These are phyloP conservation scores for Phialemonium atrogriseum DNA, from an alignment of 2,329 filamentous ascomycete species.

Conservation along the genomic window DNA sequence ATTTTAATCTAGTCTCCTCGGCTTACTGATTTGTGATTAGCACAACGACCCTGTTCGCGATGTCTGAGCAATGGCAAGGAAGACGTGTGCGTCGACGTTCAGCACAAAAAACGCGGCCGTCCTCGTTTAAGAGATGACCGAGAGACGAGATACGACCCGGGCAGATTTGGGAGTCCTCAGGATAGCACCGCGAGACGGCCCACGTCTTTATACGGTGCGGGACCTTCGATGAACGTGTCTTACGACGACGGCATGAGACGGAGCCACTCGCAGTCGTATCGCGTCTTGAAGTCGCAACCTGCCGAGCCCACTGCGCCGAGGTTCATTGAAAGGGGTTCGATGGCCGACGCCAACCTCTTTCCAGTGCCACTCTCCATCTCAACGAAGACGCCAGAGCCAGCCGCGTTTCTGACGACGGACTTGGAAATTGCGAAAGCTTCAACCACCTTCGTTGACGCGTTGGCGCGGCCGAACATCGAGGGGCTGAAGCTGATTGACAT, in stretches of 20 bases:
- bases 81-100: slow-evolving; percentile 73
- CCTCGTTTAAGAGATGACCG: slow-evolving; percentile 68
- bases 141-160: slow-evolving; percentile 48
- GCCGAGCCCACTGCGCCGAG: slow-evolving; percentile 38
- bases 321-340: slow-evolving; percentile 42
- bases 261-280: slow-evolving; percentile 38
- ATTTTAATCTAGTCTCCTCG: too few relatives aligned
- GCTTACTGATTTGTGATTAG: too few relatives aligned
- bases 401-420: slow-evolving; percentile 50
- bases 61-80: slow-evolving; percentile 73
- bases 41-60: slow-evolving; percentile 69
- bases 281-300: slow-evolving; percentile 46
- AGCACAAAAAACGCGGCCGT: slow-evolving; percentile 77
- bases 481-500: slow-evolving; percentile 46
- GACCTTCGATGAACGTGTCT: slow-evolving; percentile 30
- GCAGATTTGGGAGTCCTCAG: slow-evolving; percentile 35
- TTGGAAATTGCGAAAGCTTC: slow-evolving; percentile 51
- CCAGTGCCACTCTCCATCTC: slow-evolving; percentile 33
- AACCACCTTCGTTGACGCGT: slow-evolving; percentile 43
- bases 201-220: slow-evolving; percentile 40
- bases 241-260: slow-evolving; percentile 39
- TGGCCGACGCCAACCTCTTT: slow-evolving; percentile 41
- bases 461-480: slow-evolving; percentile 38
- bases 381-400: slow-evolving; percentile 36
- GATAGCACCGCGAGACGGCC: slow-evolving; percentile 41